Conservation (phyloP, 176 grass and related monocot genomes). For the Zoysia pacifica region DNA sequence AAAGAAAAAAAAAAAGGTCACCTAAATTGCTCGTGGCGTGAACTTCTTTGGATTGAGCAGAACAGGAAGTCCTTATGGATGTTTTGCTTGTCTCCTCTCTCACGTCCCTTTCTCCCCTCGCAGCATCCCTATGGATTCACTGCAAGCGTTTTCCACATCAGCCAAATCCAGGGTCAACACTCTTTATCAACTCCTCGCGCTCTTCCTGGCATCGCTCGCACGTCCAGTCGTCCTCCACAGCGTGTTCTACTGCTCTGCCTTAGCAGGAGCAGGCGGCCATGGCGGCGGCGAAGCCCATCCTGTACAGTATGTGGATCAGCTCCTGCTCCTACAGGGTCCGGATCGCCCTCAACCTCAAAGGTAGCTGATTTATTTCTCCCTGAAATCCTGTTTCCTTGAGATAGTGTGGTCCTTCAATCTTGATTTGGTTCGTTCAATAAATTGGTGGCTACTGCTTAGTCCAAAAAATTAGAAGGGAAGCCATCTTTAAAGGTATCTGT, state of each 20-base stretch:
- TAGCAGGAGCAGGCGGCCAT: neutral
- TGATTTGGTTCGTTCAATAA: neutral
- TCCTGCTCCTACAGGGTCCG: constrained; percentile 75
- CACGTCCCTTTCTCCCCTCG: neutral
- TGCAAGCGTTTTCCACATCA: neutral
- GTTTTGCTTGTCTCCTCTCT: neutral
- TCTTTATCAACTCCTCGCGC: neutral
- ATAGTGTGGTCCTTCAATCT: too few relatives aligned
- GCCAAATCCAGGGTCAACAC: neutral
- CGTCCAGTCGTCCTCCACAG: neutral
- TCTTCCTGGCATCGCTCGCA: neutral
- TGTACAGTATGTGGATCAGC: constrained; percentile 73
- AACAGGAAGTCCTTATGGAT: neutral
- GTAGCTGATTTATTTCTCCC: constrained; percentile 32
- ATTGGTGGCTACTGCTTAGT: neutral
- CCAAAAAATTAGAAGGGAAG: neutral
- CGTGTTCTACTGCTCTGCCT: neutral
- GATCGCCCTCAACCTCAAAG: constrained; percentile 90
- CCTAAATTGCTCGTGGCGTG: too few relatives aligned
- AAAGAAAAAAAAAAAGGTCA: too few relatives aligned
- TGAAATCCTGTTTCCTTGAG: neutral
- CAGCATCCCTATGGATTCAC: neutral
- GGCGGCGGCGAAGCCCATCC: constrained; percentile 51
- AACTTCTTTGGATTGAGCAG: too few relatives aligned
- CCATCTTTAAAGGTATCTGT: neutral